A percentile compares a stretch with the other conserved stretches of the same genome.
Evolutionary conservation across 2,329 filamentous ascomycete species (phyloP).

Genomic region (Alternaria alternata): DNA sequence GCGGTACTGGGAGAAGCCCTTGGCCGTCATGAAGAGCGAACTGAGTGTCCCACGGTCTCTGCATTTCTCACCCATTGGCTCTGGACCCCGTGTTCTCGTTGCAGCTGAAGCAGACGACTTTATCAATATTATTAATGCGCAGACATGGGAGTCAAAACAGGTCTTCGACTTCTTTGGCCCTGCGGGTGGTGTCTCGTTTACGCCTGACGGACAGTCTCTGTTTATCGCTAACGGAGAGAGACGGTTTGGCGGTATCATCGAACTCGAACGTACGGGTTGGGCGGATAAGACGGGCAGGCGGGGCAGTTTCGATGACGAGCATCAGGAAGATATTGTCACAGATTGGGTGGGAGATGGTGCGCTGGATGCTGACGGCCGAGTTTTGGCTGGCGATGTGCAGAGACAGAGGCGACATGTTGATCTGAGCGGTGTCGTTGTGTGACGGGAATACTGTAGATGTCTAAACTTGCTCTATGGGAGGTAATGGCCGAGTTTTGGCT

Average conservation of each 20-base stretch:
- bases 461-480: background rate
- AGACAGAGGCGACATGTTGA: conserved; percentile 36
- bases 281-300: conserved; percentile 25
- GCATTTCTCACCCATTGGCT: conserved; percentile 75
- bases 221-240: conserved; percentile 72
- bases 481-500: background rate
- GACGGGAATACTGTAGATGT: conserved; percentile 42
- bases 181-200: conserved; percentile 72
- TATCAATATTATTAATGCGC: conserved; percentile 73
- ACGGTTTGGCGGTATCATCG: conserved; percentile 71
- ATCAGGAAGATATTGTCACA: conserved; percentile 18
- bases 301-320: conserved; percentile 5
- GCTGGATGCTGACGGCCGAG: conserved; percentile 22
- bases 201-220: conserved; percentile 73
- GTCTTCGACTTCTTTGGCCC: conserved; percentile 78
- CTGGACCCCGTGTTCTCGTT: conserved; percentile 71
- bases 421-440: conserved; percentile 38
- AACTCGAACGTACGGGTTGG: conserved; percentile 62
- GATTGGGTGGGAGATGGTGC: conserved; percentile 39
- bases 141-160: conserved; percentile 71
- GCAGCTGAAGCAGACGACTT: conserved; percentile 80
- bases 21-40: conserved; percentile 66
- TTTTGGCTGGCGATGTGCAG: conserved; percentile 22
- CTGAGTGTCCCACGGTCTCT: conserved; percentile 75
- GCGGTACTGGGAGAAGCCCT: conserved; percentile 68